A percentile compares a stretch with the other conserved stretches of the same genome.
These are phyloP conservation scores for Lactuca saligna DNA, from an alignment of 129 eudicot genomes.

Conservation along the genomic window DNA sequence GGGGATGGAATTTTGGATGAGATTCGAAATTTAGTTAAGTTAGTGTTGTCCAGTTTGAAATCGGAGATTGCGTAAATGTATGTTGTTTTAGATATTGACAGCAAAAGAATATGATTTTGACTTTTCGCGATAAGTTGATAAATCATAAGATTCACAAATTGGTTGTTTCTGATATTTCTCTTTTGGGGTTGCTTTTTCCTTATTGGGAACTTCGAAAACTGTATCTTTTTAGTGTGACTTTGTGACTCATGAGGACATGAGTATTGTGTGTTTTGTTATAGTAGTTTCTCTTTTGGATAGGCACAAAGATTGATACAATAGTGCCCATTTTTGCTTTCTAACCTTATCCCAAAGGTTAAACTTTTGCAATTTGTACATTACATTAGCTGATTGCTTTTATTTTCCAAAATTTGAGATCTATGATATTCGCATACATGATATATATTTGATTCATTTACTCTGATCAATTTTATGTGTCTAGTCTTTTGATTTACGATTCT, in stretches of 20 bases:
- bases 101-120: constrained; percentile 18
- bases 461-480: no score
- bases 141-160: constrained; percentile 19
- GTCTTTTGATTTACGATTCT: no score
- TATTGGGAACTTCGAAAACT: constrained; percentile 13
- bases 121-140: constrained; percentile 12
- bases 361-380: background rate
- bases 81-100: background rate
- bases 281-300: constrained; percentile 11
- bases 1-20: background rate
- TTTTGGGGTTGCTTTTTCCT: constrained; percentile 18
- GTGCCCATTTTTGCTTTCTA: constrained; percentile 3
- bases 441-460: no score
- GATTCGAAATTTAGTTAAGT: constrained; percentile 5
- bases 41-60: background rate
- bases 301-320: background rate
- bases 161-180: constrained; percentile 2
- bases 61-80: background rate
- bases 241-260: constrained; percentile 11
- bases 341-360: constrained; percentile 2
- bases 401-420: background rate
- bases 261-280: constrained; percentile 12
- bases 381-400: background rate
- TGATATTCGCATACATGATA: background rate
- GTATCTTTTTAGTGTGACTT: constrained; percentile 5